Conservation (phyloP, 345 rosid species). For the Crucihimalaya himalaica region DNA sequence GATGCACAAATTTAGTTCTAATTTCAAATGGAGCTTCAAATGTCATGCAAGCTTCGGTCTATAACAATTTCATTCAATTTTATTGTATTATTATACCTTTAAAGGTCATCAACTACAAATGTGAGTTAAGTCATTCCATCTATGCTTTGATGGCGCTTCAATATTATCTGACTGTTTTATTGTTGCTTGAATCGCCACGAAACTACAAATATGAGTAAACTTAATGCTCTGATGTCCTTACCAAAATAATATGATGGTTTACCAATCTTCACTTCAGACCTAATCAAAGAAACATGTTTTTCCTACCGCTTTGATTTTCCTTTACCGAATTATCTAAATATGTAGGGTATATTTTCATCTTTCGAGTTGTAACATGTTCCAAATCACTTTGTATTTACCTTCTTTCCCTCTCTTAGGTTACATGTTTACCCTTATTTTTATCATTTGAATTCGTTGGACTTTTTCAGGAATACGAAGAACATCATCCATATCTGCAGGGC, state of each 20-base stretch:
- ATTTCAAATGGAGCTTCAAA: conserved; percentile 19
- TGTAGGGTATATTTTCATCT: neutral
- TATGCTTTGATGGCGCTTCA: conserved; percentile 18
- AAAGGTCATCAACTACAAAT: conserved; percentile 3
- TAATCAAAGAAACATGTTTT: conserved; percentile 2
- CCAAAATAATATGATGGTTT: conserved; percentile 3
- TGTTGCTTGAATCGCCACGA: conserved; percentile 7
- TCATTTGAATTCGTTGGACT: conserved; percentile 13
- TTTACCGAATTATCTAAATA: neutral
- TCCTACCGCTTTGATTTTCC: neutral
- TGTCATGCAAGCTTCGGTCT: conserved; percentile 15
- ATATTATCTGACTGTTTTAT: conserved; percentile 18
- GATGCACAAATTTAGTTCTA: conserved; percentile 15
- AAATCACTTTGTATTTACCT: conserved; percentile 8
- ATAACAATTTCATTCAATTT: neutral
- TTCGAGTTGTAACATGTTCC: neutral
- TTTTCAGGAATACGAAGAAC: conserved; percentile 64
- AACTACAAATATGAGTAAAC: neutral
- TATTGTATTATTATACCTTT: conserved; percentile 10
- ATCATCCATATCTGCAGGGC: conserved; percentile 63
- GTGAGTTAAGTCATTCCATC: conserved; percentile 14
- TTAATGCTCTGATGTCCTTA: conserved; percentile 3
- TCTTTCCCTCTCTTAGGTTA: conserved; percentile 9
- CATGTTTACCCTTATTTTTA: neutral
- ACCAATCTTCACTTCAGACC: conserved; percentile 16